phyloP scores from a whole-genome alignment of 164 flowering plant species.

The Annona squamosa region DNA sequence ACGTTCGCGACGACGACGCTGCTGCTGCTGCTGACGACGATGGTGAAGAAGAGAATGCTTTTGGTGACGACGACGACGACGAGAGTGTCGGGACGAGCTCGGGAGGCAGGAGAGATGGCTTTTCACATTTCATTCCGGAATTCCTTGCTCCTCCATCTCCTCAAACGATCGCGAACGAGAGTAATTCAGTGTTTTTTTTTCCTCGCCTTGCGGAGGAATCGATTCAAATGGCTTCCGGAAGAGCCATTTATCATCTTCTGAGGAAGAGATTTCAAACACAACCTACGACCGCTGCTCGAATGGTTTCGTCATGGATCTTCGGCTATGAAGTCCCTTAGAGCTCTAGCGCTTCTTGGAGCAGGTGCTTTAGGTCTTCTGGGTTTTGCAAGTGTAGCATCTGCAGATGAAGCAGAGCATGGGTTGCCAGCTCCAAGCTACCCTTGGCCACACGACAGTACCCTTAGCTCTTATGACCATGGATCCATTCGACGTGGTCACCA shows the following conservation, averaged over 20 bases:
- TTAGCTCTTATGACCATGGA: conserved; percentile 91
- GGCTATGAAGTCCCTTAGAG: conserved; percentile 51
- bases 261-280: conserved; percentile 21
- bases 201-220: neutral
- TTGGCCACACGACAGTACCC: conserved; percentile 93
- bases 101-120: no score
- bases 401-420: conserved; percentile 98
- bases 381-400: conserved; percentile 62
- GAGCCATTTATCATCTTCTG: conserved; percentile 24
- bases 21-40: no score
- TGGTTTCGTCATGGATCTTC: conserved; percentile 46
- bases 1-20: no score
- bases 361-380: conserved; percentile 73
- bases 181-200: neutral
- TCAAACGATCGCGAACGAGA: neutral
- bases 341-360: conserved; percentile 74
- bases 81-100: no score
- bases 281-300: conserved; percentile 40
- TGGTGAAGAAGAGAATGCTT: no score
- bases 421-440: conserved; percentile 66
- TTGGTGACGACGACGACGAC: no score
- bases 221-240: conserved; percentile 22
- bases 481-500: conserved; percentile 92
- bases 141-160: neutral
- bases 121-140: no score